Base-by-base conservation (phyloP, 2,329 filamentous ascomycete genomes). In the Talaromyces atroroseus region DNA sequence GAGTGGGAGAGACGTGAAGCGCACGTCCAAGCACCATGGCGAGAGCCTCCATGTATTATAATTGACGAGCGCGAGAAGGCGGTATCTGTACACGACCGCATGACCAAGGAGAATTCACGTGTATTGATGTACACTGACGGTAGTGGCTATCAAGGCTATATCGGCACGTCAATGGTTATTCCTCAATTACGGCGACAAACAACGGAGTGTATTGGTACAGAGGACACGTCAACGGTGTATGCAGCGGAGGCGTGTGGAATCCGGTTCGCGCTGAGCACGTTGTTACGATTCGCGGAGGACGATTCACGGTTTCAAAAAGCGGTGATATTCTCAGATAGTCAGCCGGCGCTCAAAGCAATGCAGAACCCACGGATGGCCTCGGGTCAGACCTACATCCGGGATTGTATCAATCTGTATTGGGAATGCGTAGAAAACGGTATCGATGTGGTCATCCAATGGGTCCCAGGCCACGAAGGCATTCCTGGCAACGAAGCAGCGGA, bases 1-100 rank as follows among this genome's bases (percentile, higher is more conserved):
- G 16, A 46, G 11, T 47, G 40, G 51, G 51, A 53, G 51, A 53
- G 51, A 6, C 59, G 63, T 26, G 54, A 54, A 10, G 52, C 49
- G 45, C 60, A 57, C 49, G 32, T 59, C 49, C 49, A 40, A 16
- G 16, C 47, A 36, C 58, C 52, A 21, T 60, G 52, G 58, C 56
- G 14, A 11, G 51, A 32, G 8, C 56, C 44, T 48, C 52, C 55
- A 46, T 12, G 24, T 3, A 52, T 60, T n/a, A 50, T 64, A 10
- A 53, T 53, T 16, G 1, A 29, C 18, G 26, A 46, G 20, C 51
- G 42, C 6, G 40, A 53, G 42, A 10, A 18, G 2, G 51, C 51
- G 1, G 20, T 53, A 3, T 8, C 11, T 1, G 40, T 23, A 46
- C 42, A 53, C 10, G 2, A 46, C 5, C 1, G 16, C 16, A 34